Evolutionary conservation across 2,329 filamentous ascomycete species (phyloP).

Genomic region (Nakataea oryzae): DNA sequence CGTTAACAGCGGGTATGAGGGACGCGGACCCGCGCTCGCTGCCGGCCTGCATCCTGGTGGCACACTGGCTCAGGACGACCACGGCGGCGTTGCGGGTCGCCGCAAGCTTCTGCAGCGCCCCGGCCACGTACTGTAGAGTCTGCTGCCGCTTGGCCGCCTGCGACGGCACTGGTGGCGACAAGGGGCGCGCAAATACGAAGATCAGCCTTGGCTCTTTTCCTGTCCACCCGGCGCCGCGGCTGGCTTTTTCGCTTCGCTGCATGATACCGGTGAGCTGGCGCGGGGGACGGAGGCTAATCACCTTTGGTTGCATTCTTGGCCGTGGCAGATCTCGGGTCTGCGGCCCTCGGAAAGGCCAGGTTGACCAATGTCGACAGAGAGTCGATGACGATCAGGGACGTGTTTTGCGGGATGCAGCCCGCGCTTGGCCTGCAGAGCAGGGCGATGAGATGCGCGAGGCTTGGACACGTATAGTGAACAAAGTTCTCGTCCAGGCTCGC

Average conservation of each 20-base stretch:
- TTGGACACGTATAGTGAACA: constrained; percentile 40
- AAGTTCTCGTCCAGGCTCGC: constrained; percentile 22
- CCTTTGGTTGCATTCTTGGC: constrained; percentile 29
- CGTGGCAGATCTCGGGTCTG: constrained; percentile 21
- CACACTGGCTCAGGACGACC: constrained; percentile 68
- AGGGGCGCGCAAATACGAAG: neutral
- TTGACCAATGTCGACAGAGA: constrained; percentile 68
- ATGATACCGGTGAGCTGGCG: neutral
- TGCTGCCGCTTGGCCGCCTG: constrained; percentile 33
- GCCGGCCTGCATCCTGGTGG: constrained; percentile 60
- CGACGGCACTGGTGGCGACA: constrained; percentile 1
- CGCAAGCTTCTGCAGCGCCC: constrained; percentile 64
- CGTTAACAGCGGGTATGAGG: constrained; percentile 65
- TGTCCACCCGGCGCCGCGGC: too few relatives aligned
- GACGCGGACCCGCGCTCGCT: constrained; percentile 46
- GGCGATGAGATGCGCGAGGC: constrained; percentile 64
- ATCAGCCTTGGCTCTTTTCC: neutral
- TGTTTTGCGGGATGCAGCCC: constrained; percentile 49
- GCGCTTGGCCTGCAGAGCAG: constrained; percentile 58
- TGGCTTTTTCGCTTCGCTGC: neutral
- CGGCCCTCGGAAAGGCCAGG: constrained; percentile 58
- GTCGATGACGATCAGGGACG: constrained; percentile 66
- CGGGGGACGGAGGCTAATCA: constrained; percentile 8
- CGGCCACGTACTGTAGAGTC: constrained; percentile 53
- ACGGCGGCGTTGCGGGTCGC: constrained; percentile 63